phyloP scores from a whole-genome alignment of 2,329 filamentous ascomycete species.

The Periconia sp. region DNA sequence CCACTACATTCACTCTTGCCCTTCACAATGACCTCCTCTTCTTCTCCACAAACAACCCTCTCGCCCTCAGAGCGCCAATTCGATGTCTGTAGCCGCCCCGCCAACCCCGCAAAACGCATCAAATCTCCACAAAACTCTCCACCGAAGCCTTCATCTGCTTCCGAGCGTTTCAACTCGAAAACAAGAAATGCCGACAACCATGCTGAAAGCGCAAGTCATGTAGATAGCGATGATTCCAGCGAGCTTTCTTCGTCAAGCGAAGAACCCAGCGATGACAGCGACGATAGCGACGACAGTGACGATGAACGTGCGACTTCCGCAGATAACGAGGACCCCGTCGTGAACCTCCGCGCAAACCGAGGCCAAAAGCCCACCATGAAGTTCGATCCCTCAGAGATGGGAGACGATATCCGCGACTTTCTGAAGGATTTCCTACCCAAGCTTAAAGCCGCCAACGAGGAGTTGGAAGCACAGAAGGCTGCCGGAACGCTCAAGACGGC shows the following conservation, averaged over 20 bases:
- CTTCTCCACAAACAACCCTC: neutral
- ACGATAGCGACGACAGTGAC: slow-evolving; percentile 26
- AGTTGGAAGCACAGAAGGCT: slow-evolving; percentile 43
- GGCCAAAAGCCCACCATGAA: slow-evolving; percentile 37
- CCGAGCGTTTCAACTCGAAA: slow-evolving; percentile 20
- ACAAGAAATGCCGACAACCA: slow-evolving; percentile 18
- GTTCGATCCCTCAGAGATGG: slow-evolving; percentile 23
- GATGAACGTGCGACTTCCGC: slow-evolving; percentile 8
- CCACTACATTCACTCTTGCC: too few species aligned
- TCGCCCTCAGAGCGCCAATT: neutral
- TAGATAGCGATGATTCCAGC: slow-evolving; percentile 26
- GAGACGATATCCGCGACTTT: slow-evolving; percentile 34
- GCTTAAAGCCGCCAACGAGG: slow-evolving; percentile 47
- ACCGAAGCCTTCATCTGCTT: slow-evolving; percentile 21
- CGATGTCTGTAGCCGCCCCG: slow-evolving; percentile 2
- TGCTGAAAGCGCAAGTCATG: slow-evolving; percentile 22
- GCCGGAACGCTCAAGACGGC: slow-evolving; percentile 41
- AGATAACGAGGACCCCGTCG: slow-evolving; percentile 14
- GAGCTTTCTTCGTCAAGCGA: slow-evolving; percentile 39
- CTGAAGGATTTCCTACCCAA: slow-evolving; percentile 47
- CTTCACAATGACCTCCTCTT: too few species aligned
- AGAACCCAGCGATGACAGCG: slow-evolving; percentile 40
- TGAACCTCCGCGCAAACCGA: slow-evolving; percentile 32
- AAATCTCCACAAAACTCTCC: slow-evolving; percentile 24
- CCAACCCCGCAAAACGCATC: slow-evolving; percentile 25